Evolutionary conservation across 2,329 filamentous ascomycete species (phyloP).

Genomic region (Pyricularia sp.): DNA sequence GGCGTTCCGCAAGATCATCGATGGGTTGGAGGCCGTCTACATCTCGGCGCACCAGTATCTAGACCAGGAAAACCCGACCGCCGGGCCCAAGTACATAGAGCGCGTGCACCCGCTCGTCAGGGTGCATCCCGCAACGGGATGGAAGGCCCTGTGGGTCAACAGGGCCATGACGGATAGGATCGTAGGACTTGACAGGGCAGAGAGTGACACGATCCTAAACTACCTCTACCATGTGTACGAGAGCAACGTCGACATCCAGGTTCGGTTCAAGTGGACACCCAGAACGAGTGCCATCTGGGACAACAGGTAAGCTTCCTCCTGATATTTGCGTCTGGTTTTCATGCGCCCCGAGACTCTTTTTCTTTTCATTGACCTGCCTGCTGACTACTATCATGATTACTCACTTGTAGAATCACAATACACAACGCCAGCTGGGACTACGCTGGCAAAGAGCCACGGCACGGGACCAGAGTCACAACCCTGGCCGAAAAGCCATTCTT

Average conservation of each 20-base stretch:
- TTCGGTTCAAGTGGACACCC: conserved; percentile 63
- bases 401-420: conserved; percentile 47
- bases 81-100: conserved; percentile 58
- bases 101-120: conserved; percentile 59
- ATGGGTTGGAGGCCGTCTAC: conserved; percentile 57
- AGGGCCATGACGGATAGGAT: conserved; percentile 59
- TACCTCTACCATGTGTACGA: conserved; percentile 64
- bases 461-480: conserved; percentile 63
- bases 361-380: background rate
- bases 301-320: conserved; percentile 31
- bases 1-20: conserved; percentile 60
- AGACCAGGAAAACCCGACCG: conserved; percentile 49
- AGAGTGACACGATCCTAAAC: conserved; percentile 58
- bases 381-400: conserved; percentile 14
- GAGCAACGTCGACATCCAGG: conserved; percentile 60
- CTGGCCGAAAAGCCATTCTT: conserved; percentile 66
- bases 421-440: conserved; percentile 71
- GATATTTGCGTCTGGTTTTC: no score
- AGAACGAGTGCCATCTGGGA: conserved; percentile 62
- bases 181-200: conserved; percentile 57
- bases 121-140: conserved; percentile 60
- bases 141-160: conserved; percentile 68
- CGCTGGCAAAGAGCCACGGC: conserved; percentile 52
- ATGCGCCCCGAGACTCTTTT: no score
- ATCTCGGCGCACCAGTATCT: conserved; percentile 58